These are phyloP conservation scores for Candida tropicalis DNA, from an alignment of 1,139 yeast genomes.

Conservation along the genomic window DNA sequence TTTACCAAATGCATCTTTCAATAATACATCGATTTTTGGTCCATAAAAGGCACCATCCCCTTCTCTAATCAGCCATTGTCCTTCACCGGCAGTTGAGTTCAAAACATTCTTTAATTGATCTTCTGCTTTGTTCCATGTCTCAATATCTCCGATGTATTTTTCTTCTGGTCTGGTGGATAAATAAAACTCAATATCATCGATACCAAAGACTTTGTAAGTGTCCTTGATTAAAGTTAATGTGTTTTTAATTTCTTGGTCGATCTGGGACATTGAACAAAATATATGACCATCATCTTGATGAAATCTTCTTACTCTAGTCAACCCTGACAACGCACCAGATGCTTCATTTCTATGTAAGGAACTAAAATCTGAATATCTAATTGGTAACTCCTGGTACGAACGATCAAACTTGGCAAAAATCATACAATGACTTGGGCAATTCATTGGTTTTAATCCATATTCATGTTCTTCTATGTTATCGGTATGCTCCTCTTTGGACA, in stretches of 20 bases:
- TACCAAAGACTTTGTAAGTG: constrained; percentile 79
- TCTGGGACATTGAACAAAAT: constrained; percentile 84
- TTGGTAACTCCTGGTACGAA: constrained; percentile 87
- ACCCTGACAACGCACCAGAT: constrained; percentile 91
- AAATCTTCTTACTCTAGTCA: constrained; percentile 93
- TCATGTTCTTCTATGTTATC: constrained; percentile 38
- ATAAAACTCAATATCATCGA: constrained; percentile 65
- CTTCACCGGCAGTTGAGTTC: constrained; percentile 52
- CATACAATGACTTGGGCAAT: constrained; percentile 97
- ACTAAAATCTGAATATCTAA: constrained; percentile 88
- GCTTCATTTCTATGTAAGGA: constrained; percentile 95
- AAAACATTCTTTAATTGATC: constrained; percentile 65
- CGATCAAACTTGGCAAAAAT: constrained; percentile 81
- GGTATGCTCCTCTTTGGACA: constrained; percentile 32
- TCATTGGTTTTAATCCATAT: constrained; percentile 95
- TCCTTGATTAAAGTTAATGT: constrained; percentile 76
- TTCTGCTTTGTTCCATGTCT: constrained; percentile 89
- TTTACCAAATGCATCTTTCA: constrained; percentile 81
- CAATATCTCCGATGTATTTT: constrained; percentile 76
- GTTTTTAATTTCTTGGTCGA: constrained; percentile 72
- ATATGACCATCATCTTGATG: constrained; percentile 99
- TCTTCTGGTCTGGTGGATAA: constrained; percentile 90
- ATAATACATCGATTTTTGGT: constrained; percentile 87
- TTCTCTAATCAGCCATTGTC: constrained; percentile 71
- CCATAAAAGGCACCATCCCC: constrained; percentile 99